These are phyloP conservation scores for Angomonas desouzai DNA, from an alignment of 208 protist genomes.

Conservation along the genomic window DNA sequence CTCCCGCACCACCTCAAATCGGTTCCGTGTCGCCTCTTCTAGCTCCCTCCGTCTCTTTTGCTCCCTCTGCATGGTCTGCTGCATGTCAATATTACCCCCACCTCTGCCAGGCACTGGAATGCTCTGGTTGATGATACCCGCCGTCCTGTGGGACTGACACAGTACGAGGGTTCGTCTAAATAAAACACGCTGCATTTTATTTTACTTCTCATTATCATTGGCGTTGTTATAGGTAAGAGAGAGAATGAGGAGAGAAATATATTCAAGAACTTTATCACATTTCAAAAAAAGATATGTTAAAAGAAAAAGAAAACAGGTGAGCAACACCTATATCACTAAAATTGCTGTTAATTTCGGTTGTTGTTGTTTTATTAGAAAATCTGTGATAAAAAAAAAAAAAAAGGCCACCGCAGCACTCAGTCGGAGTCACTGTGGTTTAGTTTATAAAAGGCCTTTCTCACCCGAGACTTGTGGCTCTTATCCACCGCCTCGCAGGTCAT, in stretches of 20 bases:
- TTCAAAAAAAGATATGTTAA: too few species aligned
- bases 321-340: too few species aligned
- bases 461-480: constrained; percentile 48
- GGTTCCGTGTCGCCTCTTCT: constrained; percentile 49
- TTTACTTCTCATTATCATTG: too few species aligned
- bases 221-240: background rate
- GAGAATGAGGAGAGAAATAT: constrained; percentile 3
- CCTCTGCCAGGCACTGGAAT: constrained; percentile 27
- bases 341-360: too few species aligned
- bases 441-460: constrained; percentile 42
- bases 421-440: constrained; percentile 86
- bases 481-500: constrained; percentile 33
- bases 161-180: constrained; percentile 28
- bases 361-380: too few species aligned
- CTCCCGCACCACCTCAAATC: constrained; percentile 80
- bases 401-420: constrained; percentile 11
- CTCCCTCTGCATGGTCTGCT: constrained; percentile 80
- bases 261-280: too few species aligned
- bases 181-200: constrained; percentile 28
- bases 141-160: background rate
- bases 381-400: constrained; percentile 10
- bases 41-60: constrained; percentile 66
- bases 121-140: background rate
- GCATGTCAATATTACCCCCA: constrained; percentile 52
- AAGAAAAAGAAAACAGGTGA: too few species aligned